Evolutionary conservation across 2,329 filamentous ascomycete species (phyloP), one percentile per base, ranked within the genome.

Genomic region (Aspergillus sergii): DNA sequence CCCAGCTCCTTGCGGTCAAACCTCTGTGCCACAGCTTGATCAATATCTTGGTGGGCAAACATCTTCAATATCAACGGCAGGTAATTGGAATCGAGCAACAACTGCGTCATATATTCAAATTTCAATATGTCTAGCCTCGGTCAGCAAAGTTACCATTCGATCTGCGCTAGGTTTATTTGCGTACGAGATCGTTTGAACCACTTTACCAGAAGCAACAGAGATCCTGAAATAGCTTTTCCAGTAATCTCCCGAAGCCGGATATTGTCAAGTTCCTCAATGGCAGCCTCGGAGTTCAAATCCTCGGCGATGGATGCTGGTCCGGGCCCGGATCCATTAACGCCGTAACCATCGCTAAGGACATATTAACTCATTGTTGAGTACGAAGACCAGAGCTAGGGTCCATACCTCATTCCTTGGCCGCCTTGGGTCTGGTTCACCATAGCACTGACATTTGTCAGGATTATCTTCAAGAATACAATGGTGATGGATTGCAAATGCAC

Each of bases 101-200:
- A 85, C 74, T 99, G 95, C 0, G 93, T 94, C 73, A 99, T 82
- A 73, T 97, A 98, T 79, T 99, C 95, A 69, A 95, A 97, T 75
- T 97, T 97, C 68, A 99, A 82, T 32, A 98, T 87, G 75, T 99
- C 93, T 96, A 55, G 6, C 5, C 51, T 5, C 23, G 16, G 54
- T 71, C 61, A 74, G 64, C 68, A 45, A 55, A 2, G 12, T 26
- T 26, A 0, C 30, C 19, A 1, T 30, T 32, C 21, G 10, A 48
- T 41, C 16, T 11, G 5, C 45, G 21, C 16, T 26, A 32, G 16
- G 28, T 32, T 8, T 36, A 32, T 34, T 8, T 39, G 83, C 92
- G 83, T 82, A 96, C 93, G 95, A 62, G 93, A 97, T 59, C 96
- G 83, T 76, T 97, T 96, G 71, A 98, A 90, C 95, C 95, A 99